These are phyloP conservation scores for Hirsutella thompsonii DNA, from an alignment of 2,329 filamentous ascomycete genomes.

Conservation along the genomic window DNA sequence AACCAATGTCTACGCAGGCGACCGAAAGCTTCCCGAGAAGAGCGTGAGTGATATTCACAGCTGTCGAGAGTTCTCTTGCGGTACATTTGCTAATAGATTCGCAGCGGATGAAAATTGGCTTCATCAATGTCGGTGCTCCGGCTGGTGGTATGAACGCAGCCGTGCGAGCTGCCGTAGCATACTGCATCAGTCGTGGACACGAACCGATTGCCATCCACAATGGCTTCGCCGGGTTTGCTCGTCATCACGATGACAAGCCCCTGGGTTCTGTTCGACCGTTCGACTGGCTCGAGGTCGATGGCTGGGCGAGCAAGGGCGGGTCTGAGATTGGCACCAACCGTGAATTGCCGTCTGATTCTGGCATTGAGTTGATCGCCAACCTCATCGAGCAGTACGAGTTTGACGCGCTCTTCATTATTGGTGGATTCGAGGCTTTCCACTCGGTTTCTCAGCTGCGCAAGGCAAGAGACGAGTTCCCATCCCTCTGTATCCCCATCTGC, in stretches of 20 bases:
- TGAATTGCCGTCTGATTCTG: constrained; percentile 73
- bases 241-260: constrained; percentile 78
- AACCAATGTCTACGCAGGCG: constrained; percentile 64
- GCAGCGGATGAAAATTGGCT: constrained; percentile 81
- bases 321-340: constrained; percentile 98
- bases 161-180: constrained; percentile 82
- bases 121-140: constrained; percentile 92
- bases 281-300: constrained; percentile 85
- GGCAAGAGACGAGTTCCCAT: constrained; percentile 64
- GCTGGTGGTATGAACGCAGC: constrained; percentile 98
- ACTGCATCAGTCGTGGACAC: constrained; percentile 86
- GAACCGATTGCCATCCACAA: constrained; percentile 90
- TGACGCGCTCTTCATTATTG: constrained; percentile 82
- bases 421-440: constrained; percentile 94
- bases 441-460: constrained; percentile 77
- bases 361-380: constrained; percentile 69
- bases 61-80: neutral
- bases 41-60: constrained; percentile 39
- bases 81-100: constrained; percentile 14
- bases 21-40: constrained; percentile 51
- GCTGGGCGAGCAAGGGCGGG: constrained; percentile 91
- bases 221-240: constrained; percentile 84
- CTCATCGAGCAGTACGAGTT: constrained; percentile 81
- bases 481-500: constrained; percentile 84
- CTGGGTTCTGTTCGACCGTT: constrained; percentile 74